A percentile compares a stretch with the other conserved stretches of the same genome.
Evolutionary conservation across 352 stramenopile genomes (phyloP).

Genomic region (Phytophthora litchii): DNA sequence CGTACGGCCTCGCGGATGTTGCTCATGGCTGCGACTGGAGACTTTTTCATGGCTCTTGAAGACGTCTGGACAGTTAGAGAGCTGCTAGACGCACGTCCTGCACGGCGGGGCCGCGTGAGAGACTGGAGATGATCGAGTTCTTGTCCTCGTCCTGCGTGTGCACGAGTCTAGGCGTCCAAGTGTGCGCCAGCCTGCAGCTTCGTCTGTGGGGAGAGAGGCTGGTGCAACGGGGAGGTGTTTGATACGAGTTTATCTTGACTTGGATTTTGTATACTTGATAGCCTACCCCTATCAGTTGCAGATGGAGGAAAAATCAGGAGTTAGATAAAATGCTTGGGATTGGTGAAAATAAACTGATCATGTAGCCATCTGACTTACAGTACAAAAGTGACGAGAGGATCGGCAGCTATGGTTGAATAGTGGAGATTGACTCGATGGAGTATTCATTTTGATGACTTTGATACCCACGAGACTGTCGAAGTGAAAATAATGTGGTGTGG

Average conservation of each 20-base stretch:
- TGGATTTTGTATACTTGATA: constrained; percentile 13
- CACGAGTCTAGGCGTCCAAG: constrained; percentile 4
- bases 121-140: constrained; percentile 3
- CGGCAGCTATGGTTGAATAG: too few relatives aligned
- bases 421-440: too few relatives aligned
- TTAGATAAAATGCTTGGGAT: constrained; percentile 23
- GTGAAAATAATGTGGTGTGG: too few relatives aligned
- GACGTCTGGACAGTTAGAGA: constrained; percentile 8
- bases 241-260: constrained; percentile 13
- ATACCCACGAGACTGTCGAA: too few relatives aligned
- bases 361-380: constrained; percentile 10
- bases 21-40: constrained; percentile 48
- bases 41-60: constrained; percentile 50
- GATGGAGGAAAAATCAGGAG: constrained; percentile 41
- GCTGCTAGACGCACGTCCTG: not conserved
- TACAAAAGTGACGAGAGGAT: too few relatives aligned
- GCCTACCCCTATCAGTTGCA: constrained; percentile 17
- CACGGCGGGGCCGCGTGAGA: not conserved
- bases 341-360: constrained; percentile 20
- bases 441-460: too few relatives aligned
- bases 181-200: constrained; percentile 26
- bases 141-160: not conserved
- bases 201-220: constrained; percentile 37
- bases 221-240: constrained; percentile 7
- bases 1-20: constrained; percentile 68